Conservation (phyloP, 371 early-diverging fungal species). For the Amoeboaphelidium protococcarum region DNA sequence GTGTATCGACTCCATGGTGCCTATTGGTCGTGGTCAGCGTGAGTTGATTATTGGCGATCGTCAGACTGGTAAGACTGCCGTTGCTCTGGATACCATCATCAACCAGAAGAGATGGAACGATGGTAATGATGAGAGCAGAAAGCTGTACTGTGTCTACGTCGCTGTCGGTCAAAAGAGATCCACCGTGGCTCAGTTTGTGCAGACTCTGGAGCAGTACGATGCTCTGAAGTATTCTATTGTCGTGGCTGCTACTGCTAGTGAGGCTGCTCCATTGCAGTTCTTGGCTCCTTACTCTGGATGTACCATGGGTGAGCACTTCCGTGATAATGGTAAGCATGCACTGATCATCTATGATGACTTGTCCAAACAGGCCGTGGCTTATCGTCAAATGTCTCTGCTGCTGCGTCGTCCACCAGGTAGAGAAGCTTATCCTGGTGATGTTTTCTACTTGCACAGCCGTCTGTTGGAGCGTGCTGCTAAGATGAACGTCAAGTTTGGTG, state of each 20-base stretch:
- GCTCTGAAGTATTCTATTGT: constrained; percentile 79
- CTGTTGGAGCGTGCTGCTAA: constrained; percentile 87
- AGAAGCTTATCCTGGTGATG: constrained; percentile 93
- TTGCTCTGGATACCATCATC: constrained; percentile 78
- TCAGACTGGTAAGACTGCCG: constrained; percentile 90
- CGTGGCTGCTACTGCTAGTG: constrained; percentile 87
- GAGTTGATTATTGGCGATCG: constrained; percentile 95
- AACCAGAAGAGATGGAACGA: constrained; percentile 91
- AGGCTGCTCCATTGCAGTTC: constrained; percentile 84
- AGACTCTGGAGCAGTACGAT: constrained; percentile 74
- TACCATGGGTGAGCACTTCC: constrained; percentile 88
- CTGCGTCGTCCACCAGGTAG: constrained; percentile 93
- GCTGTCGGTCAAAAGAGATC: constrained; percentile 91
- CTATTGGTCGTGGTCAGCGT: constrained; percentile 94
- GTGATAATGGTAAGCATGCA: constrained; percentile 87
- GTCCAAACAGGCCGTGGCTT: constrained; percentile 91
- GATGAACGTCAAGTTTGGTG: constrained; percentile 73
- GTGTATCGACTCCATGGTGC: constrained; percentile 92
- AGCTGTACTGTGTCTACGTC: constrained; percentile 88
- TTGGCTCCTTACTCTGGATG: constrained; percentile 86
- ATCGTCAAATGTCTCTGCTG: constrained; percentile 89
- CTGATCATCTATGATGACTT: constrained; percentile 89
- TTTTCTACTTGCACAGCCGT: constrained; percentile 90
- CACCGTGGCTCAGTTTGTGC: constrained; percentile 85
- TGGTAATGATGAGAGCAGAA: constrained; percentile 52